Conservation (phyloP, 1,139 yeast genomes). For the Kurtzmaniella natalensis region DNA sequence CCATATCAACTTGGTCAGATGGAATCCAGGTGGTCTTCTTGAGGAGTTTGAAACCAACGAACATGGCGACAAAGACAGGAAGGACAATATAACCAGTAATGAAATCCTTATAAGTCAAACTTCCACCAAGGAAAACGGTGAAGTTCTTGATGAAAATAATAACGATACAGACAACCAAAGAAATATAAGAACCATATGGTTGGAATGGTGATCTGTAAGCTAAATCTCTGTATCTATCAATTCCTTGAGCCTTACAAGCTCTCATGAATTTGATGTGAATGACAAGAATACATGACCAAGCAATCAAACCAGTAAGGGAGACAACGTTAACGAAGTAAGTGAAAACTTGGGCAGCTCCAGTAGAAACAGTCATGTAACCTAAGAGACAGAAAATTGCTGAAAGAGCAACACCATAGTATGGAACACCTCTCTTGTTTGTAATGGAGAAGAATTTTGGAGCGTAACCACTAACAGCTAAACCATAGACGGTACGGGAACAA, state of each 20-base stretch:
- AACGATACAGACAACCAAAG: slow-evolving; percentile 49
- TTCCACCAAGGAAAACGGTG: slow-evolving; percentile 57
- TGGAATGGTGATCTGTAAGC: slow-evolving; percentile 63
- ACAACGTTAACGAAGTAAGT: slow-evolving; percentile 69
- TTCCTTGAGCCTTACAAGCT: slow-evolving; percentile 66
- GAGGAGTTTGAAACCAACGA: slow-evolving; percentile 55
- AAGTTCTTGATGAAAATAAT: slow-evolving; percentile 70
- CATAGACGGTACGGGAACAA: slow-evolving; percentile 42
- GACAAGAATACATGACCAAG: slow-evolving; percentile 63
- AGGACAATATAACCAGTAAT: slow-evolving; percentile 78
- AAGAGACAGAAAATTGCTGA: slow-evolving; percentile 47
- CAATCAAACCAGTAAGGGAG: slow-evolving; percentile 65
- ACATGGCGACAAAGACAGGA: slow-evolving; percentile 57
- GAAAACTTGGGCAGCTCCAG: slow-evolving; percentile 53
- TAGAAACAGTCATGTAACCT: slow-evolving; percentile 59
- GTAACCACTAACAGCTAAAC: slow-evolving; percentile 43
- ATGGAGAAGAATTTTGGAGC: slow-evolving; percentile 39
- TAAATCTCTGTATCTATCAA: slow-evolving; percentile 28
- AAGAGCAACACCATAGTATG: slow-evolving; percentile 32
- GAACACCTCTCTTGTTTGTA: slow-evolving; percentile 37
- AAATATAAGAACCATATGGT: slow-evolving; percentile 59
- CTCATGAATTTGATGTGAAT: slow-evolving; percentile 61
- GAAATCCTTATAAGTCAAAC: slow-evolving; percentile 56
- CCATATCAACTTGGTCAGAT: slow-evolving; percentile 60
- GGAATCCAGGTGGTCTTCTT: slow-evolving; percentile 48